Percentiles rank a stretch among this genome's conserved stretches.
Evolutionary conservation across 2,329 filamentous ascomycete genomes (phyloP).

Genomic region (Xylariomycetidae sp.): DNA sequence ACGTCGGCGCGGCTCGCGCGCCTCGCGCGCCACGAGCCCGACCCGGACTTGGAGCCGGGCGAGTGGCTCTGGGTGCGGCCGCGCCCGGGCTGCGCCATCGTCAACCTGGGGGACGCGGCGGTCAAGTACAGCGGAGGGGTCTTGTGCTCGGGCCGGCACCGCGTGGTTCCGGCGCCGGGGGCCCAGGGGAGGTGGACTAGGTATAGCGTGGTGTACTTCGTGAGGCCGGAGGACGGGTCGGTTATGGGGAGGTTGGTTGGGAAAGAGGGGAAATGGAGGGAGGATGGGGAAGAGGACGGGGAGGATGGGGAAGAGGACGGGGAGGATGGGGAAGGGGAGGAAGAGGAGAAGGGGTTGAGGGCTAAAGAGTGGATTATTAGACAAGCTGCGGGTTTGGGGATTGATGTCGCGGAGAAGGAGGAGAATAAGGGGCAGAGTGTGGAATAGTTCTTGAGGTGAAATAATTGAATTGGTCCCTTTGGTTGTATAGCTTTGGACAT

Average conservation of each 20-base stretch:
- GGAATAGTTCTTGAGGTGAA: too few species aligned
- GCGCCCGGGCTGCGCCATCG: constrained; percentile 29
- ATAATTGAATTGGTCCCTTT: too few species aligned
- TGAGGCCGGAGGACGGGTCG: constrained; percentile 27
- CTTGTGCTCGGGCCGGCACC: constrained; percentile 30
- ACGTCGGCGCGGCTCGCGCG: constrained; percentile 22
- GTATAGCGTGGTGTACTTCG: constrained; percentile 32
- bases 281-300: background rate
- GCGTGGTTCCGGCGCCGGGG: constrained; percentile 29
- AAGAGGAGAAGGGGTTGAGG: background rate
- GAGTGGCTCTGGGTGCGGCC: constrained; percentile 34
- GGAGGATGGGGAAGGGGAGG: background rate
- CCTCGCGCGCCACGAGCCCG: constrained; percentile 19
- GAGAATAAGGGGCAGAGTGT: too few species aligned
- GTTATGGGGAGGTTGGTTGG: background rate
- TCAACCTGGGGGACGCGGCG: constrained; percentile 35
- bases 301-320: background rate
- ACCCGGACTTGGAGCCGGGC: constrained; percentile 21
- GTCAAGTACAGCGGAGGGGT: constrained; percentile 29
- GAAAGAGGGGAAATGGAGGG: background rate
- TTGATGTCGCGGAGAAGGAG: too few species aligned
- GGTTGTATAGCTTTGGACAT: too few species aligned
- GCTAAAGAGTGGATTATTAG: background rate
- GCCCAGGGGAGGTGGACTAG: constrained; percentile 25
- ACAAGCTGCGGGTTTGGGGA: background rate